phyloP scores from a whole-genome alignment of 2,329 filamentous ascomycete genomes.

The Xylaria sp. region DNA sequence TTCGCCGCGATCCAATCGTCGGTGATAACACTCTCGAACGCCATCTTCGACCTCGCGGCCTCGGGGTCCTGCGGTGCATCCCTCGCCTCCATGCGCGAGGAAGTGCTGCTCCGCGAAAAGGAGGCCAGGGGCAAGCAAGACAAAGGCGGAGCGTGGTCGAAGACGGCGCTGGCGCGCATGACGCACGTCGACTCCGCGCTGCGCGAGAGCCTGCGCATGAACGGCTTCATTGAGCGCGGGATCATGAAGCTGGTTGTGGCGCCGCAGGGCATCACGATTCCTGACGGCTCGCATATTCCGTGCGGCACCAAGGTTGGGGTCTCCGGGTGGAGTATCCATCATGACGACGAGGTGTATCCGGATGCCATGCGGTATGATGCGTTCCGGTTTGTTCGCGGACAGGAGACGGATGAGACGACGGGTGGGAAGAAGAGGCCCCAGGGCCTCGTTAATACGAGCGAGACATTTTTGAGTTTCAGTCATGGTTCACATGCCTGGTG shows the following conservation, averaged over 20 bases:
- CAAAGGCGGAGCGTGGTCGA: slow-evolving; percentile 46
- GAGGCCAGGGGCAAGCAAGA: neutral
- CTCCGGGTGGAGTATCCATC: slow-evolving; percentile 51
- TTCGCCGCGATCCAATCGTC: slow-evolving; percentile 56
- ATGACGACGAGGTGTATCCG: slow-evolving; percentile 50
- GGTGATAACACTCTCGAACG: slow-evolving; percentile 54
- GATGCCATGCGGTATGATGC: slow-evolving; percentile 52
- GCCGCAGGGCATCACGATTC: slow-evolving; percentile 49
- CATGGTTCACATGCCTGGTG: slow-evolving; percentile 54
- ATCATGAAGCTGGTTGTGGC: slow-evolving; percentile 53
- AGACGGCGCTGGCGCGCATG: slow-evolving; percentile 52
- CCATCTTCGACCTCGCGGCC: slow-evolving; percentile 53
- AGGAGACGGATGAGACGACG: slow-evolving; percentile 19
- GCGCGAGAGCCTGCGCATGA: slow-evolving; percentile 56
- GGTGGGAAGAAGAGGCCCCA: slow-evolving; percentile 33
- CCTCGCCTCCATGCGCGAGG: slow-evolving; percentile 50
- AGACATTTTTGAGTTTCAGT: slow-evolving; percentile 53
- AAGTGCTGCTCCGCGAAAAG: slow-evolving; percentile 48
- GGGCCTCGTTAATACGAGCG: slow-evolving; percentile 49
- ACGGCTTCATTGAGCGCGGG: slow-evolving; percentile 53
- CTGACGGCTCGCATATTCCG: slow-evolving; percentile 51
- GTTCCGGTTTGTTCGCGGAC: slow-evolving; percentile 52
- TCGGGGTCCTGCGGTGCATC: slow-evolving; percentile 41
- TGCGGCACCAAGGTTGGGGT: slow-evolving; percentile 52
- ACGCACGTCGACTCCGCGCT: slow-evolving; percentile 55